Percentiles rank a stretch among this genome's conserved stretches.
Evolutionary conservation across 1,139 yeast genomes (phyloP).

Genomic region (Hyphopichia pseudoburtonii): DNA sequence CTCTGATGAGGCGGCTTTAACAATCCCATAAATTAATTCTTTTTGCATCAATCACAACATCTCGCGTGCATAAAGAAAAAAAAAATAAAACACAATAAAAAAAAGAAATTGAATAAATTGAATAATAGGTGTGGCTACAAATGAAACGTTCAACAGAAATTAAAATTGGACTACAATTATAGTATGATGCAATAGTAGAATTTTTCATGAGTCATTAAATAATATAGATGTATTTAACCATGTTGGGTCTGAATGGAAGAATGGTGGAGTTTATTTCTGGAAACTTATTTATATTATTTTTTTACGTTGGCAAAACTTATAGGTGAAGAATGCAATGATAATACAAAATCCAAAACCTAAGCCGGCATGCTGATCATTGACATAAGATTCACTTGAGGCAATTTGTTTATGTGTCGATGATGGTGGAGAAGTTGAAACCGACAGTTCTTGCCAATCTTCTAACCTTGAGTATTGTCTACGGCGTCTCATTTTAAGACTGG

Average conservation of each 20-base stretch:
- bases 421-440: too few species aligned
- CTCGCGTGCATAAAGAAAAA: neutral
- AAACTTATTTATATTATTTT: slow-evolving; percentile 6
- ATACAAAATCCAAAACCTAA: slow-evolving; percentile 17
- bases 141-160: neutral
- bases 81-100: too few species aligned
- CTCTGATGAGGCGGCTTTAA: too few species aligned
- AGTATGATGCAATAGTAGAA: too few species aligned
- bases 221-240: too few species aligned
- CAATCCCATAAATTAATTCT: too few species aligned
- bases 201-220: slow-evolving; percentile 1
- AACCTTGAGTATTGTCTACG: neutral
- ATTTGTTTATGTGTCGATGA: slow-evolving; percentile 1
- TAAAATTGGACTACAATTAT: too few species aligned
- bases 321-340: slow-evolving; percentile 15
- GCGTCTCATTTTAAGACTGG: neutral
- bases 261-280: neutral
- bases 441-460: neutral
- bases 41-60: neutral
- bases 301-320: slow-evolving; percentile 14
- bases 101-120: too few species aligned
- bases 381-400: slow-evolving; percentile 3
- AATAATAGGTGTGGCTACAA: too few species aligned
- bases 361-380: slow-evolving; percentile 10
- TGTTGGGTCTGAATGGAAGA: too few species aligned